phyloP scores from a whole-genome alignment of 2,329 filamentous ascomycete genomes.

The Aspergillus amoenus region DNA sequence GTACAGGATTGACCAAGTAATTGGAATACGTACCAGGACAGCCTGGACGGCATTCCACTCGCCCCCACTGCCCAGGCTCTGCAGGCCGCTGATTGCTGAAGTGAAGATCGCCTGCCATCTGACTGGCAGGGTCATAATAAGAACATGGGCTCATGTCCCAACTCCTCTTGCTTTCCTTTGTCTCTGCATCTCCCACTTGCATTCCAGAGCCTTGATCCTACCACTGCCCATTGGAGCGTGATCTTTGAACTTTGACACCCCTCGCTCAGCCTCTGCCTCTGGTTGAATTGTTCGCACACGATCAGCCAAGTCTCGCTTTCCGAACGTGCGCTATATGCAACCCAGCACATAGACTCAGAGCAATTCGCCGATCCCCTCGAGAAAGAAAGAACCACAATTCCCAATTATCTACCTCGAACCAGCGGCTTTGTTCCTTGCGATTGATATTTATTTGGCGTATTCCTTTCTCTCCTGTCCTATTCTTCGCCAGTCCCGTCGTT shows the following conservation, averaged over 20 bases:
- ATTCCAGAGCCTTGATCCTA: neutral
- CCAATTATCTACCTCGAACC: neutral
- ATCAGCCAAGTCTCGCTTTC: neutral
- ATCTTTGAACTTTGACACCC: neutral
- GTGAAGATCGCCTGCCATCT: conserved; percentile 12
- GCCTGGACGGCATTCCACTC: conserved; percentile 2
- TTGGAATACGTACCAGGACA: neutral
- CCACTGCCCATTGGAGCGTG: neutral
- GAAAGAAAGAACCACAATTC: neutral
- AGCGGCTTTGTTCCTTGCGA: neutral
- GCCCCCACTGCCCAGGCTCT: conserved; percentile 5
- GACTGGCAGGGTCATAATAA: conserved; percentile 10
- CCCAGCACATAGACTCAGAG: neutral
- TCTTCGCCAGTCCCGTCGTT: neutral
- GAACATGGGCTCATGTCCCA: conserved; percentile 5
- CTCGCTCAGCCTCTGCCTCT: neutral
- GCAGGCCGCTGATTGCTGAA: neutral
- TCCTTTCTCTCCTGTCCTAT: neutral
- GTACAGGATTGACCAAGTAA: too few relatives aligned
- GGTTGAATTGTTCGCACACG: neutral
- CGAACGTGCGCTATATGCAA: neutral
- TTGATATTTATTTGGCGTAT: neutral
- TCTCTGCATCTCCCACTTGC: neutral
- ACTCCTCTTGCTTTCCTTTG: neutral
- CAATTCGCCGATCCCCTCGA: neutral